These are phyloP conservation scores for Panaeolus cyanescens DNA, from an alignment of 768 basidiomycete species.

Conservation along the genomic window DNA sequence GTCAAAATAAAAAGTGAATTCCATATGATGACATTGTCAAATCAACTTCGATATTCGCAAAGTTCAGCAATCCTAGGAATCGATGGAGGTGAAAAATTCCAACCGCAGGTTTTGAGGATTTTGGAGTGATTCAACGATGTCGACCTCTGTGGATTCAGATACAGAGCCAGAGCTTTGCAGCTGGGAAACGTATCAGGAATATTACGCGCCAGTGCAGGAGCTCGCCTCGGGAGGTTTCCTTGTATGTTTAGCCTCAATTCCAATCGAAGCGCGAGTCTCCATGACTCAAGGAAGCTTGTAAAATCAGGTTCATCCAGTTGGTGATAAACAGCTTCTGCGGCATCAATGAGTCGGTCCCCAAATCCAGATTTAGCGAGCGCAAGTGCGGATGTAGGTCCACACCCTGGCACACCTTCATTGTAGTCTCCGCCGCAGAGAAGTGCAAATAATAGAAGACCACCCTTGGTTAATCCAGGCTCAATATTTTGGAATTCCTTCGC, in stretches of 20 bases:
- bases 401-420: slow-evolving; percentile 48
- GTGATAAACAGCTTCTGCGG: background rate
- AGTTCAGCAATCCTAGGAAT: too few relatives aligned
- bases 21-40: too few relatives aligned
- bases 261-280: background rate
- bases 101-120: too few relatives aligned
- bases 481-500: background rate
- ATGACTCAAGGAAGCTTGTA: background rate
- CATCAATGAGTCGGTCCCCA: slow-evolving; percentile 44
- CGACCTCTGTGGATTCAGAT: too few relatives aligned
- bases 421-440: slow-evolving; percentile 74
- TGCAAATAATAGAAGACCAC: slow-evolving; percentile 60
- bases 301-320: background rate
- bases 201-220: background rate
- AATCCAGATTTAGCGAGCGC: slow-evolving; percentile 63
- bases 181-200: too few relatives aligned
- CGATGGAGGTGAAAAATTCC: too few relatives aligned
- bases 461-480: slow-evolving; percentile 10
- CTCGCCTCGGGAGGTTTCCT: background rate
- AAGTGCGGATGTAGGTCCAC: slow-evolving; percentile 53
- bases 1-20: too few relatives aligned
- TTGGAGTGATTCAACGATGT: too few relatives aligned
- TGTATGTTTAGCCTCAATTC: background rate
- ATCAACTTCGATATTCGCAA: too few relatives aligned
- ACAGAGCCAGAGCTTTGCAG: too few relatives aligned